phyloP scores from a whole-genome alignment of 2,329 filamentous ascomycete species.

The Cercospora sp. region DNA sequence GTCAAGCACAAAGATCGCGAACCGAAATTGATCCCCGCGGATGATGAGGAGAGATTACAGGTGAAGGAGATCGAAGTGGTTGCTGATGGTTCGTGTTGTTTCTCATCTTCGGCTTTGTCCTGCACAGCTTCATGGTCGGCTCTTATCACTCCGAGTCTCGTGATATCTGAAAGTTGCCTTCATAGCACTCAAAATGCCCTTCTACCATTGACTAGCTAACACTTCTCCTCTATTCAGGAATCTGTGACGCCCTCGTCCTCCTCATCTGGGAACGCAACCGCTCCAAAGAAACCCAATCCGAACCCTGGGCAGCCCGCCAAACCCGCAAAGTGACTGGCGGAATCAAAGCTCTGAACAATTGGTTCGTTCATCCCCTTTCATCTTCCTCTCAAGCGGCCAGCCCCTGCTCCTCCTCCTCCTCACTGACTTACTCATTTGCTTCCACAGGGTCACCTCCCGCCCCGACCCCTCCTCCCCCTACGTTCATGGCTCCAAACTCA shows the following conservation, averaged over 20 bases:
- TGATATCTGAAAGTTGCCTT: too few species aligned
- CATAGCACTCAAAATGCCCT: too few species aligned
- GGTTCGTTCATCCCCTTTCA: slow-evolving; percentile 9
- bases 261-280: slow-evolving; percentile 41
- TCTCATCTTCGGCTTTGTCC: too few species aligned
- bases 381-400: too few species aligned
- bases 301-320: slow-evolving; percentile 40
- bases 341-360: slow-evolving; percentile 36
- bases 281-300: slow-evolving; percentile 31
- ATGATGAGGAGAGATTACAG: slow-evolving; percentile 35
- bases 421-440: neutral
- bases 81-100: slow-evolving; percentile 37
- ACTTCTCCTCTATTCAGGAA: slow-evolving; percentile 13
- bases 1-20: slow-evolving; percentile 34
- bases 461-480: slow-evolving; percentile 20
- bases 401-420: too few species aligned
- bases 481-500: slow-evolving; percentile 38
- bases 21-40: slow-evolving; percentile 32
- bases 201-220: too few species aligned
- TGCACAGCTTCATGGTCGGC: too few species aligned
- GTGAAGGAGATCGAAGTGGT: slow-evolving; percentile 41
- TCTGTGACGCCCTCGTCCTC: slow-evolving; percentile 43
- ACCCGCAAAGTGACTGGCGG: slow-evolving; percentile 41
- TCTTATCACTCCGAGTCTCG: too few species aligned
- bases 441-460: neutral